Conservation (phyloP, 2,329 filamentous ascomycete genomes). For the Calonectria fujianensis region DNA sequence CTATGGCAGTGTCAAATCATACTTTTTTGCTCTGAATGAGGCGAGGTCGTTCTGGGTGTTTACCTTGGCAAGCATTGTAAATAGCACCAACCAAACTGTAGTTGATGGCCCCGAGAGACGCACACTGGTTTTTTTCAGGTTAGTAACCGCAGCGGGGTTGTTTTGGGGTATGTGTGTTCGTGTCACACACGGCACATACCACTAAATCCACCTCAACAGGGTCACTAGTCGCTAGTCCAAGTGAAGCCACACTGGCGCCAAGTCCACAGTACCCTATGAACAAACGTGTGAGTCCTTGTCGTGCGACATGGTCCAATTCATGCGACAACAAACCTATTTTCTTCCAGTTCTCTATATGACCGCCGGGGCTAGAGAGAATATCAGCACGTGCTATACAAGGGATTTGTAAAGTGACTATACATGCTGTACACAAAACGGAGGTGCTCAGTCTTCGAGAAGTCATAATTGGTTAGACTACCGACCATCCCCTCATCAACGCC, state of each 20-base stretch:
- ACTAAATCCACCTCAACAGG: conserved; percentile 83
- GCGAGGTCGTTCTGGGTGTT: conserved; percentile 43
- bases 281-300: conserved; percentile 50
- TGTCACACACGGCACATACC: conserved; percentile 65
- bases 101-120: conserved; percentile 87
- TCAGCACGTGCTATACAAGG: conserved; percentile 40
- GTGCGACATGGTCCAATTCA: conserved; percentile 38
- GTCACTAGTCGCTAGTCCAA: conserved; percentile 75
- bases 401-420: conserved; percentile 67
- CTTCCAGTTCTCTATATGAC: conserved; percentile 57
- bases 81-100: conserved; percentile 77
- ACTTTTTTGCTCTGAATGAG: conserved; percentile 33
- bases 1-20: conserved; percentile 44
- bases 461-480: conserved; percentile 83
- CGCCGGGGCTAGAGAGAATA: conserved; percentile 58
- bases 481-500: conserved; percentile 79
- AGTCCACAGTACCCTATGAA: conserved; percentile 83
- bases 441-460: conserved; percentile 83
- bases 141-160: conserved; percentile 36
- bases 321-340: conserved; percentile 56
- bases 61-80: conserved; percentile 74
- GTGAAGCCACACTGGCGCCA: conserved; percentile 76
- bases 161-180: conserved; percentile 31
- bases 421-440: conserved; percentile 91
- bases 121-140: conserved; percentile 70